Percentiles rank a stretch among this genome's conserved stretches.
Conservation (phyloP, 805 yeast species). For the Priceomyces melissophilus region DNA sequence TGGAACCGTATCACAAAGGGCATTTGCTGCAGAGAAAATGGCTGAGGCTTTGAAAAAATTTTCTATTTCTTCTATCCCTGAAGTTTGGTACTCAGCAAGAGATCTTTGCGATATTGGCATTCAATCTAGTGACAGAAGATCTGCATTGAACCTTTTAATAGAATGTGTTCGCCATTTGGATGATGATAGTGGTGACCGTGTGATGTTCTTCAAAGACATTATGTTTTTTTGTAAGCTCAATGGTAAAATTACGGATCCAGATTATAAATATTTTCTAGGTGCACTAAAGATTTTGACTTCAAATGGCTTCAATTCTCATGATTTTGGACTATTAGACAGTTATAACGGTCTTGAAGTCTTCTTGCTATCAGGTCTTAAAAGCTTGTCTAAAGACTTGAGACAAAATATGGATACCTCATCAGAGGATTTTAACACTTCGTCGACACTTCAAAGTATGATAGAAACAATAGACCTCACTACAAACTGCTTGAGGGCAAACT, state of each 20-base stretch:
- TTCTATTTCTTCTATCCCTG: conserved; percentile 59
- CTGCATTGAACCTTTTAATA: conserved; percentile 50
- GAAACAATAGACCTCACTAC: conserved; percentile 31
- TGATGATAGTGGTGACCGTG: conserved; percentile 43
- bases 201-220: conserved; percentile 61
- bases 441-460: conserved; percentile 11
- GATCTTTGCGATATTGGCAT: conserved; percentile 47
- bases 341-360: conserved; percentile 19
- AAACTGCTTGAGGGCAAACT: conserved; percentile 48
- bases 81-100: conserved; percentile 70
- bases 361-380: conserved; percentile 9
- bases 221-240: conserved; percentile 38
- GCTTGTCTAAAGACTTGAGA: conserved; percentile 10
- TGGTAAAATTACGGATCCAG: conserved; percentile 39
- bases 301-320: conserved; percentile 52
- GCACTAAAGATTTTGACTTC: conserved; percentile 48
- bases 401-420: conserved; percentile 5
- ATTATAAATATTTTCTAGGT: conserved; percentile 47
- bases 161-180: conserved; percentile 57
- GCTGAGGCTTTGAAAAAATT: conserved; percentile 48
- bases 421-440: conserved; percentile 7
- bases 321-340: conserved; percentile 44
- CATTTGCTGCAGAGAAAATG: conserved; percentile 51
- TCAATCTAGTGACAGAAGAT: conserved; percentile 29
- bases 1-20: conserved; percentile 35